Evolutionary conservation across 306 rosid species (phyloP).

Genomic region (Castanopsis chinensis): DNA sequence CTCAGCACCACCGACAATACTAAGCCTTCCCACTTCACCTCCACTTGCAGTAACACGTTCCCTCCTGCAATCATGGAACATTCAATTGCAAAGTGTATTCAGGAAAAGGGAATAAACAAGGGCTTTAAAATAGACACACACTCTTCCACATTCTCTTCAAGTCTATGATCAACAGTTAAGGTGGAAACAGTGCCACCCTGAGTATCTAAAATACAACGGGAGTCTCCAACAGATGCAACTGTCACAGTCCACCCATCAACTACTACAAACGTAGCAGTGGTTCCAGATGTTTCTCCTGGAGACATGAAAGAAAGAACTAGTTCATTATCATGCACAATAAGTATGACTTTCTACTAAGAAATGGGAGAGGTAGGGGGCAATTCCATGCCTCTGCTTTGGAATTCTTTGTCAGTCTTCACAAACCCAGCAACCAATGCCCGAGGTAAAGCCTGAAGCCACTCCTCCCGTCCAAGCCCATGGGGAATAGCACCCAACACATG

Average conservation of each 20-base stretch:
- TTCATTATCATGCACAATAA: neutral
- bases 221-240: conserved; percentile 96
- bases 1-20: conserved; percentile 91
- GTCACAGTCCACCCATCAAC: conserved; percentile 99
- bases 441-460: conserved; percentile 96
- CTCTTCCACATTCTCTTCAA: conserved; percentile 95
- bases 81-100: conserved; percentile 12
- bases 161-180: conserved; percentile 93
- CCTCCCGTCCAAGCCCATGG: conserved; percentile 80
- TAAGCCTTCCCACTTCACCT: conserved; percentile 96
- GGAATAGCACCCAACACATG: conserved; percentile 90
- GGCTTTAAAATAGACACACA: conserved; percentile 27
- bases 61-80: conserved; percentile 51
- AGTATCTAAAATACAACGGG: conserved; percentile 90
- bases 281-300: conserved; percentile 96
- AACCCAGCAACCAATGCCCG: conserved; percentile 96
- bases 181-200: conserved; percentile 80
- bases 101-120: conserved; percentile 10
- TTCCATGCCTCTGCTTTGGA: conserved; percentile 74
- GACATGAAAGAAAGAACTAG: conserved; percentile 24
- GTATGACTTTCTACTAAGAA: neutral
- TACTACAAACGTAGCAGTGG: conserved; percentile 90
- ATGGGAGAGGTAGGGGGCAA: conserved; percentile 8
- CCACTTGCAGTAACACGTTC: conserved; percentile 96
- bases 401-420: conserved; percentile 96